Evolutionary conservation across 2,329 filamentous ascomycete genomes (phyloP), one percentile per base, ranked within the genome.

Genomic region (Fusarium devonianum): DNA sequence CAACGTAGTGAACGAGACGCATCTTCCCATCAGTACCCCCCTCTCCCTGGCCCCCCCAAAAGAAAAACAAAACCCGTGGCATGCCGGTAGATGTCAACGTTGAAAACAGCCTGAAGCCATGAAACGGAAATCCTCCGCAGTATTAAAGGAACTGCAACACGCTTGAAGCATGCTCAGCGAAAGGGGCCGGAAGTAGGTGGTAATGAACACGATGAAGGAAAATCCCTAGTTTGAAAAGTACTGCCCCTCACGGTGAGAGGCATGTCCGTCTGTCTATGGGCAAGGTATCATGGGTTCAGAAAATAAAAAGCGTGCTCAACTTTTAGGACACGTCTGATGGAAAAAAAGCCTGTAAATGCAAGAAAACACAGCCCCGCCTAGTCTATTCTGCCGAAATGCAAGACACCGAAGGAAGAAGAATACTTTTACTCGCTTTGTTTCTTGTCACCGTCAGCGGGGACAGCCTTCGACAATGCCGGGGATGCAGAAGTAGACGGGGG

Each of bases 401-500:
- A 69, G 68, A 73, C 69, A 70, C 69, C 68, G 59, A 69, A 65
- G 63, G 62, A 62, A 59, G 52, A 64, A 66, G 58, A 64, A 62
- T 43, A 45, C 62, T 58, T 60, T 69, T 65, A 73, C 64, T 76
- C 77, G 70, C 75, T 73, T 65, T 75, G 76, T 72, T 79, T 79
- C 71, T 84, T 84, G 64, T 75, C 79, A 52, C 69, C 75, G 67
- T 82, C 82, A 55, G 51, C 53, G 19, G 82, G 79, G 55, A 78
- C 79, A 55, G 78, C 80, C 75, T 88, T 89, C 58, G 84, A 75
- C 67, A 87, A 70, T 49, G 83, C 81, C 36, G 87, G 87, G 44
- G 87, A 89, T 48, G 82, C 84, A 57, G 84, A 77, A 37, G 84
- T 81, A 53, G 86, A 87, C 46, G 88, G 86, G 66, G 89, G 88